Evolutionary conservation across 2,329 filamentous ascomycete genomes (phyloP).

Genomic region (Clonostachys byssicola): DNA sequence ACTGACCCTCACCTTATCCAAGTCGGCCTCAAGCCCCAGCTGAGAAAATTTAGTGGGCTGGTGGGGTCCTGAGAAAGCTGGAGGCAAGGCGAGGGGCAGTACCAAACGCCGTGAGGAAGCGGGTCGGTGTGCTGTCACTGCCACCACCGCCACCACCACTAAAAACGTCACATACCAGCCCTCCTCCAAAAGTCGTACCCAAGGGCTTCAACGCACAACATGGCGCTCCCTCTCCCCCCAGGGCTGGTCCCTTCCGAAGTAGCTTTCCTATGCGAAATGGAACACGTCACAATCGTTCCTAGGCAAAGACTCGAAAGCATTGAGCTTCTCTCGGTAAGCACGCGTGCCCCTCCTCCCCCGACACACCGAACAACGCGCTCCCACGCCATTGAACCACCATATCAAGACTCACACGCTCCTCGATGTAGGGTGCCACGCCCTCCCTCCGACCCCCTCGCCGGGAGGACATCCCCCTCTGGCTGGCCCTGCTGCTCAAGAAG

Average conservation of each 20-base stretch:
- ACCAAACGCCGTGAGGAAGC: too few relatives aligned
- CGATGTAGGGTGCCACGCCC: constrained; percentile 67
- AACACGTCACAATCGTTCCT: constrained; percentile 87
- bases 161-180: too few relatives aligned
- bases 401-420: constrained; percentile 1
- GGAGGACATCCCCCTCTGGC: constrained; percentile 81
- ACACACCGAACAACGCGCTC: not conserved
- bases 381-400: constrained; percentile 2
- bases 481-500: constrained; percentile 89
- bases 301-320: constrained; percentile 86
- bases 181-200: not conserved
- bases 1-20: too few relatives aligned
- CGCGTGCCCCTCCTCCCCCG: constrained; percentile 4
- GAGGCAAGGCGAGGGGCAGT: too few relatives aligned
- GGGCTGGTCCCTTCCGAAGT: constrained; percentile 80
- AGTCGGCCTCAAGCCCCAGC: too few relatives aligned
- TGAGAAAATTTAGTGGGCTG: too few relatives aligned
- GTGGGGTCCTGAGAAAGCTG: too few relatives aligned
- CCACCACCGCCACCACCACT: too few relatives aligned
- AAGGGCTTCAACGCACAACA: constrained; percentile 11
- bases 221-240: constrained; percentile 45
- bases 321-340: constrained; percentile 76
- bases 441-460: constrained; percentile 77
- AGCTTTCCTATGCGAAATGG: constrained; percentile 96
- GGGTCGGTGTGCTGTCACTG: too few relatives aligned